These are phyloP conservation scores for Exophiala bonariae DNA, from an alignment of 2,329 filamentous ascomycete genomes.

Conservation along the genomic window DNA sequence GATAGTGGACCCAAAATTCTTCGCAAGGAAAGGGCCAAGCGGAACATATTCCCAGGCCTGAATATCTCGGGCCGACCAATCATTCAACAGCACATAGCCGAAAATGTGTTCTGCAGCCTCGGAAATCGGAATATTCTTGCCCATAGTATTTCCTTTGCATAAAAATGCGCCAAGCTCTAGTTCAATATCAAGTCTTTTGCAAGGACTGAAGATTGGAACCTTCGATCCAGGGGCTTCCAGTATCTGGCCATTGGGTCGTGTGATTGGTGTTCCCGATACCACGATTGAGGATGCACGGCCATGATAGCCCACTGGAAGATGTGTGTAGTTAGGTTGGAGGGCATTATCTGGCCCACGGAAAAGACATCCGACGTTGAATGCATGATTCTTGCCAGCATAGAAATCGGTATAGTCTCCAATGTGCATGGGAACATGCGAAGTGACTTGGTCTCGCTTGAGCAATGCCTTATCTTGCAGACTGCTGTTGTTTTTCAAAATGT, in stretches of 20 bases:
- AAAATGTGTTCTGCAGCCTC: slow-evolving; percentile 72
- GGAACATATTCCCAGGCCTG: slow-evolving; percentile 85
- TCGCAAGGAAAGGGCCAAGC: slow-evolving; percentile 77
- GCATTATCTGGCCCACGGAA: slow-evolving; percentile 73
- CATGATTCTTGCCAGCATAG: slow-evolving; percentile 78
- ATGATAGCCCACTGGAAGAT: slow-evolving; percentile 80
- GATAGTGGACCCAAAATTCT: slow-evolving; percentile 79
- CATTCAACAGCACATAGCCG: slow-evolving; percentile 79
- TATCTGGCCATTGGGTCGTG: slow-evolving; percentile 75
- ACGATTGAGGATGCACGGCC: slow-evolving; percentile 62
- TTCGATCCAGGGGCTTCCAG: slow-evolving; percentile 61
- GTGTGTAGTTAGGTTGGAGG: slow-evolving; percentile 77
- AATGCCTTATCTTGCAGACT: slow-evolving; percentile 59
- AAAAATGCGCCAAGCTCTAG: slow-evolving; percentile 78
- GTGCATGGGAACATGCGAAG: slow-evolving; percentile 70
- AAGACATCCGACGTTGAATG: slow-evolving; percentile 65
- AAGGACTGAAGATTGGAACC: slow-evolving; percentile 63
- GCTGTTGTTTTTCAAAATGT: slow-evolving; percentile 63
- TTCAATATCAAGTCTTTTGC: slow-evolving; percentile 72
- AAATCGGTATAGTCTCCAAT: slow-evolving; percentile 87
- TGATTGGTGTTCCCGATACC: slow-evolving; percentile 59
- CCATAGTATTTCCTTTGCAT: slow-evolving; percentile 63
- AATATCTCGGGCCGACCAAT: slow-evolving; percentile 82
- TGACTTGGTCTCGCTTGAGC: slow-evolving; percentile 59
- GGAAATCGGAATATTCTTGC: slow-evolving; percentile 61